These are phyloP conservation scores for Phytopythium cucurbitacearum DNA, from an alignment of 352 stramenopile genomes.

Conservation along the genomic window DNA sequence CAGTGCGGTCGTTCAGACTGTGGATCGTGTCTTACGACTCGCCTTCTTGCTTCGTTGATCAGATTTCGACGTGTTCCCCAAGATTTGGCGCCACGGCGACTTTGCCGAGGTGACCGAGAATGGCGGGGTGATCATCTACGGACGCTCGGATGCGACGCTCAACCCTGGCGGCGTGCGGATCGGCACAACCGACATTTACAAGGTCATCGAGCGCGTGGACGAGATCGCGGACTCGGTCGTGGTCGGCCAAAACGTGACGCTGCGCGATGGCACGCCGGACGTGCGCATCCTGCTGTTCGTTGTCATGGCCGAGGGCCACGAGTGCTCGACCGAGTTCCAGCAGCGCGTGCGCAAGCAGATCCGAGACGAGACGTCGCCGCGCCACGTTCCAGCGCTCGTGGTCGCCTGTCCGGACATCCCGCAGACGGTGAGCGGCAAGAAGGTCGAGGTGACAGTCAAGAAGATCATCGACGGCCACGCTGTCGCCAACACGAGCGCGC, in stretches of 20 bases:
- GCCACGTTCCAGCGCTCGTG: slow-evolving; percentile 63
- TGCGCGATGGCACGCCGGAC: slow-evolving; percentile 62
- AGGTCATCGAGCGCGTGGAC: slow-evolving; percentile 64
- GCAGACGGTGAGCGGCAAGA: slow-evolving; percentile 78
- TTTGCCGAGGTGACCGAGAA: slow-evolving; percentile 68
- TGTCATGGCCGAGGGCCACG: slow-evolving; percentile 35
- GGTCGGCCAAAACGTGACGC: slow-evolving; percentile 57
- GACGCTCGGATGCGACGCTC: slow-evolving; percentile 73
- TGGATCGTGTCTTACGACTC: background rate
- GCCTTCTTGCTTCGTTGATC: background rate
- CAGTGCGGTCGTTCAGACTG: too few relatives aligned
- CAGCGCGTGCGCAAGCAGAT: slow-evolving; percentile 51
- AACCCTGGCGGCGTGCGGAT: slow-evolving; percentile 78
- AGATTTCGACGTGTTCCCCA: slow-evolving; percentile 79
- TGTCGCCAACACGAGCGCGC: slow-evolving; percentile 56
- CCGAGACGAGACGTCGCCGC: slow-evolving; percentile 55
- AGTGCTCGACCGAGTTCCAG: slow-evolving; percentile 40
- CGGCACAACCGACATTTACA: slow-evolving; percentile 78
- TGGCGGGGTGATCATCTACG: slow-evolving; percentile 67
- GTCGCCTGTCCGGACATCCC: slow-evolving; percentile 65
- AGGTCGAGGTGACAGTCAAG: slow-evolving; percentile 78
- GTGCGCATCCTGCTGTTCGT: slow-evolving; percentile 78
- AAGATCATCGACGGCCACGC: slow-evolving; percentile 62
- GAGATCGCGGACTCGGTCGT: slow-evolving; percentile 65
- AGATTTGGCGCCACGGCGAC: slow-evolving; percentile 81